A percentile compares a stretch with the other conserved stretches of the same genome.
These are phyloP conservation scores for Marchantia polymorpha DNA, from an alignment of 225 moss, liverwort and hornwort genomes.

Conservation along the genomic window DNA sequence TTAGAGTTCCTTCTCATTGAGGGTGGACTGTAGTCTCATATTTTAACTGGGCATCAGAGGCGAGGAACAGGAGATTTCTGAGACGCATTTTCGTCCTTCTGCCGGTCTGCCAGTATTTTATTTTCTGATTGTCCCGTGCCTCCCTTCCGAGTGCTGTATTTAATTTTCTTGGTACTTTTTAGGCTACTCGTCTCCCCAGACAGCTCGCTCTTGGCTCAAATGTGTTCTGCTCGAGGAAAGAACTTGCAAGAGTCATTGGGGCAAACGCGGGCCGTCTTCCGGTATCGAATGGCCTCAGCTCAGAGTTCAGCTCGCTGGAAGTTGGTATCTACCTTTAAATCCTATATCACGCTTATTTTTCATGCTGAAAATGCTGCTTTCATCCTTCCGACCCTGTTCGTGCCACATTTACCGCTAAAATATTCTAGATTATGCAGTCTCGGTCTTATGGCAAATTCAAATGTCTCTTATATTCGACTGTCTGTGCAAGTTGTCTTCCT, in stretches of 20 bases:
- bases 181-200: neutral
- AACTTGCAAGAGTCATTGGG: neutral
- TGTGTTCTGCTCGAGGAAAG: neutral
- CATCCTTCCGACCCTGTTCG: neutral
- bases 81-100: no score
- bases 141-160: neutral
- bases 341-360: neutral
- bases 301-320: conserved; percentile 30
- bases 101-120: no score
- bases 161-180: neutral
- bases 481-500: no score
- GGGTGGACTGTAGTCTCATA: no score
- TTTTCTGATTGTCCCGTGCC: no score
- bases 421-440: no score
- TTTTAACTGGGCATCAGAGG: no score
- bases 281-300: neutral
- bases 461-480: no score
- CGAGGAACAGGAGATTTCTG: no score
- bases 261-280: conserved; percentile 1
- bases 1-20: neutral
- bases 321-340: conserved; percentile 29
- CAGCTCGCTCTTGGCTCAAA: neutral
- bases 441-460: no score
- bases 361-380: neutral
- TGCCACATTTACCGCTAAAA: neutral